Evolutionary conservation across 2,329 filamentous ascomycete genomes (phyloP).

Genomic region (Penicillium corylophilum): DNA sequence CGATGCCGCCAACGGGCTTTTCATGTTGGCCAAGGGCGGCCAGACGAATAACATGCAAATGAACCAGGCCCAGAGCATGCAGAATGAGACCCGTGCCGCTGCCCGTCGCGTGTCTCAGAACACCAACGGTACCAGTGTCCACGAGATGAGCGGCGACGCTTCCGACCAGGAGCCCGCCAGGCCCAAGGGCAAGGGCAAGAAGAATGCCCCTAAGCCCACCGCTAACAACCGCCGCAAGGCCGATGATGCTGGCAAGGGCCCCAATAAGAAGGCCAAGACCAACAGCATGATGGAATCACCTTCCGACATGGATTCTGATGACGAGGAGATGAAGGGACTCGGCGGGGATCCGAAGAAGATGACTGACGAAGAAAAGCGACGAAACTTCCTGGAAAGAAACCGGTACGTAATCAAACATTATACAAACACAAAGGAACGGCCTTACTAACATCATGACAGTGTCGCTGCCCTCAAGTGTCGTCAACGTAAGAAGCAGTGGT

Average conservation of each 20-base stretch:
- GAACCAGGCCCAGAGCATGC: conserved; percentile 37
- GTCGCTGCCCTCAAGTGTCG: conserved; percentile 95
- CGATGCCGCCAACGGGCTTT: conserved; percentile 91
- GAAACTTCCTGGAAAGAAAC: conserved; percentile 96
- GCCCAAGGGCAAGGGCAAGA: conserved; percentile 70
- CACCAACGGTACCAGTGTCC: conserved; percentile 55
- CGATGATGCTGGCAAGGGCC: conserved; percentile 67
- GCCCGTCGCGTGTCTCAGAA: conserved; percentile 44
- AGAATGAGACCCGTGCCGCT: conserved; percentile 46
- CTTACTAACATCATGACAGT: conserved; percentile 50
- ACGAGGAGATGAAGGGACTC: conserved; percentile 52
- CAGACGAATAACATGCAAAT: conserved; percentile 56
- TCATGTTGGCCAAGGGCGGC: conserved; percentile 72
- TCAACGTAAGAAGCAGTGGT: conserved; percentile 98
- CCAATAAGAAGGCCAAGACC: conserved; percentile 72
- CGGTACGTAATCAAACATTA: conserved; percentile 58
- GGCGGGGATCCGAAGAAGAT: conserved; percentile 70
- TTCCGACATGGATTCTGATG: conserved; percentile 52
- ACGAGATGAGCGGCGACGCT: conserved; percentile 66
- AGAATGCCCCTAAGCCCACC: conserved; percentile 53
- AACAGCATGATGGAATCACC: conserved; percentile 43
- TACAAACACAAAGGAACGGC: not conserved
- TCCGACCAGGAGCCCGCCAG: conserved; percentile 72
- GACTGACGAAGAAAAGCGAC: conserved; percentile 97
- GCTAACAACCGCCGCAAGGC: conserved; percentile 75